Evolutionary conservation across 1,284 basidiomycete species (phyloP).

Genomic region (Ustanciosporium gigantosporum): DNA sequence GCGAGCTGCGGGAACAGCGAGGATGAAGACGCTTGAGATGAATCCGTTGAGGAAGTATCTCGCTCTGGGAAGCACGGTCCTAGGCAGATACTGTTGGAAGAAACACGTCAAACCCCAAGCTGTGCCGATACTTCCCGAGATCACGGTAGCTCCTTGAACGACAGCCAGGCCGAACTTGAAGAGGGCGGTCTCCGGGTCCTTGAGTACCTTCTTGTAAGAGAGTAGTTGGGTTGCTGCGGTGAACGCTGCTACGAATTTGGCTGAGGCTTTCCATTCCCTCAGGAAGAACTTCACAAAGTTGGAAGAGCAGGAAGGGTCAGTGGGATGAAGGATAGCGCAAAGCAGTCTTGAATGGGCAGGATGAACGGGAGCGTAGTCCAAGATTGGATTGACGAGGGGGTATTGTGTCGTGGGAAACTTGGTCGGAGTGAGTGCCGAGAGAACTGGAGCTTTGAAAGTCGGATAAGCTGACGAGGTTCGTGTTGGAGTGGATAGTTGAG

Average conservation of each 20-base stretch:
- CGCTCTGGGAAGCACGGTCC: constrained; percentile 29
- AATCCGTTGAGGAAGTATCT: constrained; percentile 52
- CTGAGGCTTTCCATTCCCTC: constrained; percentile 43
- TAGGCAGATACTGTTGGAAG: constrained; percentile 51
- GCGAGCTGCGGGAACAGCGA: constrained; percentile 35
- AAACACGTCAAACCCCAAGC: constrained; percentile 52
- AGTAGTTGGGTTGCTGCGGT: constrained; percentile 24
- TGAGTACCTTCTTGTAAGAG: constrained; percentile 24
- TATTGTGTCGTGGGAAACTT: constrained; percentile 40
- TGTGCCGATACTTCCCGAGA: constrained; percentile 46
- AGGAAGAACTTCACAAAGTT: constrained; percentile 44
- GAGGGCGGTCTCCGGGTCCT: constrained; percentile 50
- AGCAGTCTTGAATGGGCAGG: constrained; percentile 44
- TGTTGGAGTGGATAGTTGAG: constrained; percentile 36
- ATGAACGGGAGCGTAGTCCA: constrained; percentile 52
- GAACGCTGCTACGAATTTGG: constrained; percentile 45
- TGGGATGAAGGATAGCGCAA: constrained; percentile 51
- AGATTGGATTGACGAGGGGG: constrained; percentile 43
- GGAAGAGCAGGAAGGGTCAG: constrained; percentile 36
- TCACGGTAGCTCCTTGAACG: constrained; percentile 53
- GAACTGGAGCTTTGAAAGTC: constrained; percentile 47
- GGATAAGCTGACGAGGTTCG: constrained; percentile 39
- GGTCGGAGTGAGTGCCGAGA: constrained; percentile 43
- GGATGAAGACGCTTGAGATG: constrained; percentile 43
- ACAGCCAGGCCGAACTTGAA: constrained; percentile 42